These are phyloP conservation scores for Endotrypanum monterogeii DNA, from an alignment of 208 protist species.

Conservation along the genomic window DNA sequence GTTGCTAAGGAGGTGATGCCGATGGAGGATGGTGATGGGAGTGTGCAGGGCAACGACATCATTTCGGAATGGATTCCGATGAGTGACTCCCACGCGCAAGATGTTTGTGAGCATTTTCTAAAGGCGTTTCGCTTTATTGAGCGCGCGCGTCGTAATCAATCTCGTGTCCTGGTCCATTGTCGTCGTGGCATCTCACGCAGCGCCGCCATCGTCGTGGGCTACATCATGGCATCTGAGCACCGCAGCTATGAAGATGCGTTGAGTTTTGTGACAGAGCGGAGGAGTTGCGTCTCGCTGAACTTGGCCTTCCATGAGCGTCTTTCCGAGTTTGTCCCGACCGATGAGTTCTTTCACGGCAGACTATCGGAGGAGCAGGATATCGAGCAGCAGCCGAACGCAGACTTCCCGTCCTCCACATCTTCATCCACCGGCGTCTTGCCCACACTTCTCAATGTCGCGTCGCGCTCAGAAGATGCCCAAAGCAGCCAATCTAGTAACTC, in stretches of 20 bases:
- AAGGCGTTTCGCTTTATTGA: constrained; percentile 77
- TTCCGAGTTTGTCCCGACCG: constrained; percentile 29
- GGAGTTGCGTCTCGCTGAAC: constrained; percentile 79
- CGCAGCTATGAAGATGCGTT: constrained; percentile 58
- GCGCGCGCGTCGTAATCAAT: constrained; percentile 38
- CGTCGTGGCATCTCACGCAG: constrained; percentile 80
- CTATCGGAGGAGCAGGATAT: neutral
- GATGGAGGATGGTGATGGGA: constrained; percentile 22
- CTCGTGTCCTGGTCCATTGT: constrained; percentile 82
- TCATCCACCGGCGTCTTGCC: constrained; percentile 5
- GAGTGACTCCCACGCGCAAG: constrained; percentile 66
- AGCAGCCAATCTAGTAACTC: neutral
- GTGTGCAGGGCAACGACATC: constrained; percentile 28
- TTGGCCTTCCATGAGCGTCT: constrained; percentile 78
- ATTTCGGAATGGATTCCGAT: constrained; percentile 67
- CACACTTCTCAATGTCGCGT: neutral
- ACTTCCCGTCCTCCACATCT: neutral
- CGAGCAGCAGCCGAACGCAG: neutral
- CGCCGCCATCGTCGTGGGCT: constrained; percentile 73
- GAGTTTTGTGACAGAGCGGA: constrained; percentile 42
- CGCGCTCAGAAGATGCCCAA: neutral
- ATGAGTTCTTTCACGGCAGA: constrained; percentile 25
- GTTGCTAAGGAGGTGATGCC: constrained; percentile 69
- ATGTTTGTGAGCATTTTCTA: constrained; percentile 54
- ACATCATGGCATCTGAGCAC: constrained; percentile 77